phyloP scores from a whole-genome alignment of 495 filamentous ascomycete genomes.

The Poronia punctata region DNA sequence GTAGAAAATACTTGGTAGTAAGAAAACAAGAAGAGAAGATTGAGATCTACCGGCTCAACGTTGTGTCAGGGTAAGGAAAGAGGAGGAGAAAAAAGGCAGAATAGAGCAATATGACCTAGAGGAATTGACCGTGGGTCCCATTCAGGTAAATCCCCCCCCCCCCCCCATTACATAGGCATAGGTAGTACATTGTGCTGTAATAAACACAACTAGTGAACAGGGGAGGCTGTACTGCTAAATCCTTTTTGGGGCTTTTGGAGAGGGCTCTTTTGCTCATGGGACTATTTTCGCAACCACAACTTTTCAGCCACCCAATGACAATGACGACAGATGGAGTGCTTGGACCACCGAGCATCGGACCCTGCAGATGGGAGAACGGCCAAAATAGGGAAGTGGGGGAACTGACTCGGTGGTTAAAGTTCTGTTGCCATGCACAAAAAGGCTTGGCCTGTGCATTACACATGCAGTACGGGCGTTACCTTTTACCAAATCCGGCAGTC shows the following conservation, averaged over 20 bases:
- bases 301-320: slow-evolving; percentile 10
- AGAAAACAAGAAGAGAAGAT: neutral
- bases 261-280: neutral
- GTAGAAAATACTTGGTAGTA: neutral
- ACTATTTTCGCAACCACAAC: slow-evolving; percentile 10
- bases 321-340: slow-evolving; percentile 12
- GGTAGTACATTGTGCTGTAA: neutral
- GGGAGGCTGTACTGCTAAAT: slow-evolving; percentile 1
- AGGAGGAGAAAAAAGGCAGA: slow-evolving; percentile 1
- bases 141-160: neutral
- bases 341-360: slow-evolving; percentile 27
- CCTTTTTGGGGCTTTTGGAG: neutral
- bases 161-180: slow-evolving; percentile 3
- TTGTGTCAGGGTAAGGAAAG: neutral
- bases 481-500: too few relatives aligned
- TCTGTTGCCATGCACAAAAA: too few relatives aligned
- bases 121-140: slow-evolving; percentile 2
- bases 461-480: too few relatives aligned
- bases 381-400: slow-evolving; percentile 9
- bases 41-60: slow-evolving; percentile 1
- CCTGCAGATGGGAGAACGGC: slow-evolving; percentile 17
- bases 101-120: neutral
- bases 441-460: too few relatives aligned
- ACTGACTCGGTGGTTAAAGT: slow-evolving; percentile 3
- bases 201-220: slow-evolving; percentile 1